A percentile compares a stretch with the other conserved stretches of the same genome.
phyloP scores from a whole-genome alignment of 1,284 basidiomycete genomes.

The Irpex rosettiformis region DNA sequence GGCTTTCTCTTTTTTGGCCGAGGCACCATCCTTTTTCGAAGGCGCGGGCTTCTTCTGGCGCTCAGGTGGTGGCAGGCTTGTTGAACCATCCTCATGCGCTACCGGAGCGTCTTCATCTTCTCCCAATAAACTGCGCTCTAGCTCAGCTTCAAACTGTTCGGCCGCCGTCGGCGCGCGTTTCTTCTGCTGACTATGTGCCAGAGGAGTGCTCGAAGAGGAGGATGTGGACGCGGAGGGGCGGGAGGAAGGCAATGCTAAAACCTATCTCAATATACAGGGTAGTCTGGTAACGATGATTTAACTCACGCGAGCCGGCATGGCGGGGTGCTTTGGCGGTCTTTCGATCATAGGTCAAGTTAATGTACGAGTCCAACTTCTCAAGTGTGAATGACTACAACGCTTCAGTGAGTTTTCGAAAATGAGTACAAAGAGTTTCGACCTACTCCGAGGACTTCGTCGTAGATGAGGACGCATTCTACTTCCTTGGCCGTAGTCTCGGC shows the following conservation, averaged over 20 bases:
- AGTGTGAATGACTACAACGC: conserved; percentile 57
- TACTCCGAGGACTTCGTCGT: conserved; percentile 67
- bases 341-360: conserved; percentile 50
- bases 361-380: conserved; percentile 68
- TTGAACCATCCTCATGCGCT: conserved; percentile 41
- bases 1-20: not conserved
- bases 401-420: not conserved
- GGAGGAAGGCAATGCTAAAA: conserved; percentile 17
- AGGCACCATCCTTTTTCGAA: conserved; percentile 4
- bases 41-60: conserved; percentile 17
- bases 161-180: conserved; percentile 1
- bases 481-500: conserved; percentile 56
- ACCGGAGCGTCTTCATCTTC: conserved; percentile 40
- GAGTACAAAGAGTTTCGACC: not conserved
- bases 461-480: conserved; percentile 71
- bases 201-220: conserved; percentile 15
- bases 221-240: conserved; percentile 18
- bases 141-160: conserved; percentile 32
- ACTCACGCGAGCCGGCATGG: conserved; percentile 44
- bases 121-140: conserved; percentile 24
- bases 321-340: conserved; percentile 36
- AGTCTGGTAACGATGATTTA: not conserved
- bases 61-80: conserved; percentile 15
- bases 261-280: not conserved
- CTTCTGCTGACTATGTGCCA: conserved; percentile 8